Conservation (phyloP, 345 rosid genomes). For the Iberis pinnata region DNA sequence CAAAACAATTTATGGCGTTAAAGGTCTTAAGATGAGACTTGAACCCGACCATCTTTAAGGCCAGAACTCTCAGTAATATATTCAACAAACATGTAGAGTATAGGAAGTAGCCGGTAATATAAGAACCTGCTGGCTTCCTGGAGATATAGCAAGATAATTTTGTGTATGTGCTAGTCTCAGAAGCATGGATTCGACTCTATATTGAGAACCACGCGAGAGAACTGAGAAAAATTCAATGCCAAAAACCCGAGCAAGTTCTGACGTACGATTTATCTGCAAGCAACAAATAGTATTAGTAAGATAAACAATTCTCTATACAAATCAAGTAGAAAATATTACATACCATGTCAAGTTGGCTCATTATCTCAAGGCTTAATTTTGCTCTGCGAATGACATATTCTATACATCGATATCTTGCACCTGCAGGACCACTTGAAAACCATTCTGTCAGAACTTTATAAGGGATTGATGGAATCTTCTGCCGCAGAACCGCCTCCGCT, state of each 20-base stretch:
- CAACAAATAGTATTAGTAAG: neutral
- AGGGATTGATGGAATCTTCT: slow-evolving; percentile 68
- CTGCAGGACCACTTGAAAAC: slow-evolving; percentile 71
- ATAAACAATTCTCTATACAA: slow-evolving; percentile 6
- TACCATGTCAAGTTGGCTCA: slow-evolving; percentile 92
- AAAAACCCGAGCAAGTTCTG: slow-evolving; percentile 95
- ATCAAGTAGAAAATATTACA: slow-evolving; percentile 10
- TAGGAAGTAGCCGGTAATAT: slow-evolving; percentile 1
- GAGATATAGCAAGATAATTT: slow-evolving; percentile 90
- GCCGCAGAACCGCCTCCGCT: slow-evolving; percentile 73
- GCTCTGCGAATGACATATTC: slow-evolving; percentile 66
- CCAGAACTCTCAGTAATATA: neutral
- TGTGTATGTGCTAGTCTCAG: slow-evolving; percentile 91
- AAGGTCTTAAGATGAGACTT: neutral
- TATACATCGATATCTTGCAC: slow-evolving; percentile 76
- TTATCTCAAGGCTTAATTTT: slow-evolving; percentile 68
- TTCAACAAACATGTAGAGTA: neutral
- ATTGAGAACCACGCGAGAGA: slow-evolving; percentile 96
- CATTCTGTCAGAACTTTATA: slow-evolving; percentile 55
- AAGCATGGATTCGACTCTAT: slow-evolving; percentile 96
- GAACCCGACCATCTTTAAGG: neutral
- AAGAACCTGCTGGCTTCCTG: slow-evolving; percentile 87
- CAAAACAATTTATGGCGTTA: neutral
- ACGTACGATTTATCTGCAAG: slow-evolving; percentile 90
- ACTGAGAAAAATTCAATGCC: slow-evolving; percentile 98